Evolutionary conservation across 2,329 filamentous ascomycete genomes (phyloP), one percentile per base, ranked within the genome.

Genomic region (Botrytis cinerea): DNA sequence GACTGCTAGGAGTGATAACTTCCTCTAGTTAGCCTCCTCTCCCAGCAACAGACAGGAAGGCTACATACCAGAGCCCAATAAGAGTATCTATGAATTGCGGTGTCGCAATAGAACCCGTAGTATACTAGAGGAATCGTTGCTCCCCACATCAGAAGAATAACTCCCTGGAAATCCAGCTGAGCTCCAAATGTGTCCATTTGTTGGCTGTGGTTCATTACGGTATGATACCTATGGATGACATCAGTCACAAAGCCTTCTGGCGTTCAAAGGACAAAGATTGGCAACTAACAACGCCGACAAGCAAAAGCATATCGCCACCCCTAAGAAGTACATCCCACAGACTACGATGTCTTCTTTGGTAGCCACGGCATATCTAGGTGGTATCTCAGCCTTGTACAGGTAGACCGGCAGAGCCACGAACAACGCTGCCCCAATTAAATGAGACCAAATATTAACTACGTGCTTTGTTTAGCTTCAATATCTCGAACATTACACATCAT

Each of bases 141-240:
- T 6, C 87, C 86, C 87, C 88, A 91, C 81, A 91, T 91, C 74
- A 91, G 80, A 10, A 87, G 82, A 3, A 91, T 84, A 61, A 91
- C 88, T 12, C 89, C 88, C 61, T 89, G 84, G 76, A 90, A 89
- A 78, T 91, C 89, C 43, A 90, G 81, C 77, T 88, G 86, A 74
- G 89, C 87, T 9, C 87, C 88, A 73, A 87, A 84, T 18, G 81
- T 81, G 54, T 84, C 84, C 22, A 87, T 83, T 9, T 81, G 77
- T 12, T 84, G 81, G 69, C 85, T 87, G 76, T 90, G 88, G 73
- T 86, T 87, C 75, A 85, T 84, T 68, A 90, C 83, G 2, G 86
- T 87, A 78, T 90, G 88, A 76, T 87, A 90, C 9, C 86, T 87
- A 46, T 10, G 28, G 38, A 80, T 25, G 70, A 40, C 46, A 74